Base-by-base conservation (phyloP, 805 yeast species). In the Dipodascus albidus region DNA sequence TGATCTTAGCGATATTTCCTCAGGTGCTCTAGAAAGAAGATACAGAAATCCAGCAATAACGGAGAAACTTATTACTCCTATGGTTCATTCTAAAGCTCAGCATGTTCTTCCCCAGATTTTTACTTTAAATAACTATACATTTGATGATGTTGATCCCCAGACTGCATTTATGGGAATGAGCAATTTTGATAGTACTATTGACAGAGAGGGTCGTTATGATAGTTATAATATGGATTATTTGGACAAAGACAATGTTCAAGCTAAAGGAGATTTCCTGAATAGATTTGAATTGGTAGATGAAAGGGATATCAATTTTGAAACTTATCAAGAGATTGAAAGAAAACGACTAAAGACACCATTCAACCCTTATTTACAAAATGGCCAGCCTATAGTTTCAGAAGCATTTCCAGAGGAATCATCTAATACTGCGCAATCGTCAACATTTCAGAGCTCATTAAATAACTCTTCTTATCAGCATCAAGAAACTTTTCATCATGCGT, bases 41-140 rank as follows among this genome's bases (percentile, higher is more conserved):
- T 61, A 59, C 50, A 51, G 50, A 47, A 59, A 61, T 49, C 64
- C 64, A 3, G 61, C 60, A 14, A 24, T 61, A 8, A 48, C 50
- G 20, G 48, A 51, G 38, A 48, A 33, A 17, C 52, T 59, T n/a
- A 54, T 57, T 2, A 58, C 54, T 6, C 62, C 64, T 3, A 57
- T 61, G 62, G 62, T 61, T 3, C 56, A 55, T 52, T 55, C 61
- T 9, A 52, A 50, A n/a, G 57, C 60, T 11, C 53, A 54, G 21
- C 55, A 42, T 31, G 22, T 52, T 38, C 49, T 59, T n/a, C 51
- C 53, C 11, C 15, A 23, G 4, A 59, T 60, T 14, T 56, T 57
- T 48, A n/a, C 52, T 20, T 38, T 52, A 33, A 23, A 47, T 15
- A 23, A 33, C 14, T 35, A 15, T 15, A 31, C 35, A 20, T 20